These are phyloP conservation scores for Hypoxylon crocopeplum DNA, from an alignment of 495 filamentous ascomycete species.

Conservation along the genomic window DNA sequence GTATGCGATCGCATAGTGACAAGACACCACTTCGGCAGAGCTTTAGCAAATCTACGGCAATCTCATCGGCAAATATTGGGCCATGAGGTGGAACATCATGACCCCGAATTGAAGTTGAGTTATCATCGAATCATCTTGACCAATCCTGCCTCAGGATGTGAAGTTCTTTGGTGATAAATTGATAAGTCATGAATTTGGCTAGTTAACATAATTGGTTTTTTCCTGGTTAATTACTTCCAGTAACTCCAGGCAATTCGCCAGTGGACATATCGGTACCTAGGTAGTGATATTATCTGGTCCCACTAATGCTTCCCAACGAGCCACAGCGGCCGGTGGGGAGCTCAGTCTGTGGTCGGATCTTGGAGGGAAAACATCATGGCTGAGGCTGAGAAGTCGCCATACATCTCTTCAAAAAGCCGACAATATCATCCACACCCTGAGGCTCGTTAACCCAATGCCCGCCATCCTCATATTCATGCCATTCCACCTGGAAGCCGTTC, in stretches of 20 bases:
- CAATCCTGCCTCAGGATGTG: not conserved
- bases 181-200: too few relatives aligned
- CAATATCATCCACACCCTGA: conserved; percentile 39
- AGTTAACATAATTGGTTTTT: too few relatives aligned
- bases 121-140: not conserved
- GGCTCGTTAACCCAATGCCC: conserved; percentile 64
- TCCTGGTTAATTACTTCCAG: too few relatives aligned
- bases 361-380: too few relatives aligned
- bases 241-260: too few relatives aligned
- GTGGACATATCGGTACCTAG: too few relatives aligned
- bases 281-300: too few relatives aligned
- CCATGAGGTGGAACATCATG: conserved; percentile 28
- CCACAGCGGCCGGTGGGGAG: too few relatives aligned
- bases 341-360: too few relatives aligned
- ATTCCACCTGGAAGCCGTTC: conserved; percentile 55
- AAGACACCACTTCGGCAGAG: conserved; percentile 27
- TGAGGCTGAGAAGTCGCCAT: too few relatives aligned
- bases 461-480: conserved; percentile 58
- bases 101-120: conserved; percentile 1
- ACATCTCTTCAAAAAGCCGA: not conserved
- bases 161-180: too few relatives aligned
- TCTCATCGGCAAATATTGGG: conserved; percentile 33
- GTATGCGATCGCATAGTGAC: not conserved
- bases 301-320: too few relatives aligned
- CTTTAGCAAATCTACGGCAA: conserved; percentile 31